Conservation (phyloP, 257 asterid species). For the Solanum clarkiae region DNA sequence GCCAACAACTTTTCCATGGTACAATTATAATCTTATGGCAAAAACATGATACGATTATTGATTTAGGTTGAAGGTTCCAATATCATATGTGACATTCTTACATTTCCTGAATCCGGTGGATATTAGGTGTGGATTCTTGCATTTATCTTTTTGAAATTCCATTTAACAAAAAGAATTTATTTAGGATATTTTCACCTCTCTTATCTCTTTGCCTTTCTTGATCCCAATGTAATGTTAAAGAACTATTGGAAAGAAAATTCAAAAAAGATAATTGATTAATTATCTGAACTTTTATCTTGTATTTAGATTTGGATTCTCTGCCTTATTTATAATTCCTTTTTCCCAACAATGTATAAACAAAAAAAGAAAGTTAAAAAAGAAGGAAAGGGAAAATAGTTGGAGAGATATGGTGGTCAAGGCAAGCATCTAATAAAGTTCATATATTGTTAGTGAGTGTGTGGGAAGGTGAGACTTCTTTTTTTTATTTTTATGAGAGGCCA, state of each 20-base stretch:
- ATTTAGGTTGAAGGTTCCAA: not conserved
- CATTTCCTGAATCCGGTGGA: not conserved
- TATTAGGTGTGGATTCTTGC: not conserved
- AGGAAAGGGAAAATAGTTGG: not conserved
- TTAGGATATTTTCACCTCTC: not conserved
- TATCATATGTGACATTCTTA: not conserved
- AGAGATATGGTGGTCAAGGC: slow-evolving; percentile 15
- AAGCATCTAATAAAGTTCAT: slow-evolving; percentile 28
- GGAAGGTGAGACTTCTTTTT: not conserved
- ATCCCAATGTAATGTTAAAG: not conserved
- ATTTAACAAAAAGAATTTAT: no score
- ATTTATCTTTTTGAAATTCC: not conserved
- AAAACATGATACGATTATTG: not conserved
- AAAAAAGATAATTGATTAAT: not conserved
- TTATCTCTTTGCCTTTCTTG: not conserved
- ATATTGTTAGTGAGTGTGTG: slow-evolving; percentile 1
- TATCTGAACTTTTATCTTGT: not conserved
- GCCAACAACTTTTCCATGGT: no score
- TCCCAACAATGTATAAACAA: not conserved
- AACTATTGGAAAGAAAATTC: not conserved
- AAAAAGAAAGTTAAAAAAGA: not conserved
- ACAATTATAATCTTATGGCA: not conserved
- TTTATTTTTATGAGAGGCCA: slow-evolving; percentile 1
- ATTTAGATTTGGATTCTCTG: not conserved
- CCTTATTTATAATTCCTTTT: not conserved